Evolutionary conservation across 2,329 filamentous ascomycete species (phyloP).

Genomic region (Penicillium sclerotigenum): DNA sequence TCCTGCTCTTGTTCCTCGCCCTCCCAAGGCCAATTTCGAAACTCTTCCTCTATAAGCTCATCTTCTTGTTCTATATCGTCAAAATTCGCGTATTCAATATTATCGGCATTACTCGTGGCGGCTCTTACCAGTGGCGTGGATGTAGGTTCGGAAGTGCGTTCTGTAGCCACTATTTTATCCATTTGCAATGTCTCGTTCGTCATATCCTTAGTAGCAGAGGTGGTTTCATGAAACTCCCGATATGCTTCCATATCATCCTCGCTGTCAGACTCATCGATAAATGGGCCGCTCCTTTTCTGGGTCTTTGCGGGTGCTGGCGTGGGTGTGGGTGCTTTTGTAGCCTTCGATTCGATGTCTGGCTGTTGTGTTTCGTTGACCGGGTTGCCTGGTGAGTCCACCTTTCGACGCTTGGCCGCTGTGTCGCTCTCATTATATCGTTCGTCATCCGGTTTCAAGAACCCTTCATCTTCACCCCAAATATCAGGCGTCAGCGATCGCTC

Average conservation of each 20-base stretch:
- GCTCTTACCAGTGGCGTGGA: constrained; percentile 49
- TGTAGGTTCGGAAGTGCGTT: constrained; percentile 21
- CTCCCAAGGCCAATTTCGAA: constrained; percentile 63
- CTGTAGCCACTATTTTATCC: constrained; percentile 11
- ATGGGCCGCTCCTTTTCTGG: constrained; percentile 34
- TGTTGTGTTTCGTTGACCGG: not conserved
- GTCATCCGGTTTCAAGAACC: constrained; percentile 11
- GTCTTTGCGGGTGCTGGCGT: constrained; percentile 2
- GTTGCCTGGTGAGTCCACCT: constrained; percentile 22
- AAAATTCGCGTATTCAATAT: constrained; percentile 53
- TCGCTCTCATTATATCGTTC: constrained; percentile 34
- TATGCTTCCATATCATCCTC: constrained; percentile 46
- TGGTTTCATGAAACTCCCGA: constrained; percentile 18
- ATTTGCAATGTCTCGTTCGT: not conserved
- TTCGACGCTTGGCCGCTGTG: constrained; percentile 34
- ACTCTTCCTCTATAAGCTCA: constrained; percentile 61
- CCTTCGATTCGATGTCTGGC: not conserved
- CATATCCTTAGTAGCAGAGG: not conserved
- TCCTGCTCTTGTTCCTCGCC: constrained; percentile 39
- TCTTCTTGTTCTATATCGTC: constrained; percentile 63
- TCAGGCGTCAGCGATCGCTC: constrained; percentile 31
- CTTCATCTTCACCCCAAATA: constrained; percentile 33
- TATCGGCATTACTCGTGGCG: constrained; percentile 45
- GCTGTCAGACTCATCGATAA: constrained; percentile 52
- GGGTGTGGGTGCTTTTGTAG: not conserved